These are phyloP conservation scores for Trypanosoma melophagium DNA, from an alignment of 208 protist species.

Conservation along the genomic window DNA sequence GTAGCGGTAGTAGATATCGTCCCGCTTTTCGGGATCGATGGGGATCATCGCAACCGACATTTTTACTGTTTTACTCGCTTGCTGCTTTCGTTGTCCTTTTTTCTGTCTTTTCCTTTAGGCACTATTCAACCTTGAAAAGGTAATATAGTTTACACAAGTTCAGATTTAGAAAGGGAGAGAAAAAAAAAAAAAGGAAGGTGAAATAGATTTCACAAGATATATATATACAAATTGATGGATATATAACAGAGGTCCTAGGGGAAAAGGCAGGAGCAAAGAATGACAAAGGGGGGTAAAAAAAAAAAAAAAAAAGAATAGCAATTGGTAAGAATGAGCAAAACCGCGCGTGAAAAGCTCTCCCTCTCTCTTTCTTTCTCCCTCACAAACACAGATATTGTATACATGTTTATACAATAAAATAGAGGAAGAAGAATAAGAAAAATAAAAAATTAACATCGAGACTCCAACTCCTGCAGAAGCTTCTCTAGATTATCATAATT, in stretches of 20 bases:
- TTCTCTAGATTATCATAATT: conserved; percentile 8
- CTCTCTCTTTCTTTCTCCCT: too few relatives aligned
- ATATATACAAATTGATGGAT: not conserved
- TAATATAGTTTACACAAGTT: conserved; percentile 8
- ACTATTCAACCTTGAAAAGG: not conserved
- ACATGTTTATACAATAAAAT: not conserved
- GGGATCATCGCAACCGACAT: conserved; percentile 79
- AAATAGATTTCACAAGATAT: too few relatives aligned
- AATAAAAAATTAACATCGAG: not conserved
- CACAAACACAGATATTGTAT: not conserved
- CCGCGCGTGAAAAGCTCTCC: too few relatives aligned
- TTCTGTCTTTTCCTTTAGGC: not conserved
- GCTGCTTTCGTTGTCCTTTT: not conserved
- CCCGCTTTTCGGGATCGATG: conserved; percentile 87
- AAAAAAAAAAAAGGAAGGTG: too few relatives aligned
- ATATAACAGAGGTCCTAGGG: not conserved
- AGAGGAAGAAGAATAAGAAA: conserved; percentile 9
- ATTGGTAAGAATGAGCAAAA: not conserved
- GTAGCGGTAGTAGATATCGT: conserved; percentile 93
- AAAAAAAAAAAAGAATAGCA: conserved; percentile 15
- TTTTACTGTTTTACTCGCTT: conserved; percentile 8
- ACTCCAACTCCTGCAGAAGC: conserved; percentile 33
- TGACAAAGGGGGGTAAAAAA: conserved; percentile 15
- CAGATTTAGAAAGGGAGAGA: not conserved
- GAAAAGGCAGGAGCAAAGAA: not conserved